Conservation (phyloP, 129 eudicot genomes). For the Saposhnikovia divaricata region DNA sequence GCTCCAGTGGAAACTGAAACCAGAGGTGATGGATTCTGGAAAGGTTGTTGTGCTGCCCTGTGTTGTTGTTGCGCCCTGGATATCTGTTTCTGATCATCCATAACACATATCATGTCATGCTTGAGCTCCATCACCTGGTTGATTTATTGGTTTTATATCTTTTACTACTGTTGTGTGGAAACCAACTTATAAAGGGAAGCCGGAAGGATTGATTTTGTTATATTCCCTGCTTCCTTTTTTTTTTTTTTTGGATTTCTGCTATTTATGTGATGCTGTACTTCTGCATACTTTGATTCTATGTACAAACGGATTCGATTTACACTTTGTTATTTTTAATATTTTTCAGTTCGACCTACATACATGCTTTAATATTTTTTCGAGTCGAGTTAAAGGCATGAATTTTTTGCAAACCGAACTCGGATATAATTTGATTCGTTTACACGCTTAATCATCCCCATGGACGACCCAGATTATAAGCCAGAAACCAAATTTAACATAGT, state of each 20-base stretch:
- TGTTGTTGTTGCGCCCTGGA: slow-evolving; percentile 6
- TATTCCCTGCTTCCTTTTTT: neutral
- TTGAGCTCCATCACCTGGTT: neutral
- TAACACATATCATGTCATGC: neutral
- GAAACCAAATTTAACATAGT: too few species aligned
- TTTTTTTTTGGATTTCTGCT: neutral
- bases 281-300: neutral
- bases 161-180: neutral
- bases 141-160: neutral
- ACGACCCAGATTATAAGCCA: too few species aligned
- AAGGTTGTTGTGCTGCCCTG: slow-evolving; percentile 12
- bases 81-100: slow-evolving; percentile 1
- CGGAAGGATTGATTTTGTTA: neutral
- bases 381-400: too few species aligned
- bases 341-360: too few species aligned
- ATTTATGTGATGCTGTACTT: too few species aligned
- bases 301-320: neutral
- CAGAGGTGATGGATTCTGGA: slow-evolving; percentile 12
- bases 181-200: neutral
- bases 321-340: neutral
- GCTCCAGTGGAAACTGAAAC: neutral
- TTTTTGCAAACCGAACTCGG: too few species aligned
- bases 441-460: too few species aligned
- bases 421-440: too few species aligned
- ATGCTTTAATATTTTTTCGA: too few species aligned